Conservation (phyloP, 2,329 filamentous ascomycete species). For the Penicillium sp. region DNA sequence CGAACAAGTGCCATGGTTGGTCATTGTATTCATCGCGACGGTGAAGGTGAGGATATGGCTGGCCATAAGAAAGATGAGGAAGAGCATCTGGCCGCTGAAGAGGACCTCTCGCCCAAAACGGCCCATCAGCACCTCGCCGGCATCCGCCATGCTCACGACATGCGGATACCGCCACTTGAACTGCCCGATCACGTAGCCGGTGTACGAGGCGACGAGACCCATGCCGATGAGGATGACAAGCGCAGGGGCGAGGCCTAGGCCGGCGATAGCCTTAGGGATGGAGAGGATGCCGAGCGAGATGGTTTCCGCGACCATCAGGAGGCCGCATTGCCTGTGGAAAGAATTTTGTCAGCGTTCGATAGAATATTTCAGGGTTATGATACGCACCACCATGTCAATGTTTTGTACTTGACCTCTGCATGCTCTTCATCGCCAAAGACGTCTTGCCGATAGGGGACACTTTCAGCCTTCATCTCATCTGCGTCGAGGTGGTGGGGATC, state of each 20-base stretch:
- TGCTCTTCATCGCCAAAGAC: conserved; percentile 46
- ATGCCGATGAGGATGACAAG: conserved; percentile 59
- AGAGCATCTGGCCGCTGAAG: conserved; percentile 64
- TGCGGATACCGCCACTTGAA: conserved; percentile 63
- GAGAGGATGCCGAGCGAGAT: conserved; percentile 64
- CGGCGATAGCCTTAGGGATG: conserved; percentile 58
- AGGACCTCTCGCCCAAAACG: conserved; percentile 65
- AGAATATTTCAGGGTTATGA: background rate
- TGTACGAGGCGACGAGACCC: conserved; percentile 62
- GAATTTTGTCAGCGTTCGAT: conserved; percentile 18
- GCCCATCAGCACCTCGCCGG: conserved; percentile 66
- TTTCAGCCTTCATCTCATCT: conserved; percentile 30
- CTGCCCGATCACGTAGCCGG: conserved; percentile 64
- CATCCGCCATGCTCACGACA: conserved; percentile 72
- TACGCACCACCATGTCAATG: conserved; percentile 52
- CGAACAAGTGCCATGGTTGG: conserved; percentile 65
- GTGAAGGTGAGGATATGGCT: conserved; percentile 73
- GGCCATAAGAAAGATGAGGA: conserved; percentile 71
- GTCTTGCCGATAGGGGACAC: conserved; percentile 34
- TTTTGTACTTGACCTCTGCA: conserved; percentile 56
- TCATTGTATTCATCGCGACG: conserved; percentile 70
- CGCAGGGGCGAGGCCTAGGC: conserved; percentile 59
- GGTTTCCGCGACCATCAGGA: conserved; percentile 64
- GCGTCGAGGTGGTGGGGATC: background rate
- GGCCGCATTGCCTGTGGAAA: conserved; percentile 49